A percentile compares a stretch with the other conserved stretches of the same genome.
Evolutionary conservation across 495 filamentous ascomycete species (phyloP).

Genomic region (Apiosordaria backusii): DNA sequence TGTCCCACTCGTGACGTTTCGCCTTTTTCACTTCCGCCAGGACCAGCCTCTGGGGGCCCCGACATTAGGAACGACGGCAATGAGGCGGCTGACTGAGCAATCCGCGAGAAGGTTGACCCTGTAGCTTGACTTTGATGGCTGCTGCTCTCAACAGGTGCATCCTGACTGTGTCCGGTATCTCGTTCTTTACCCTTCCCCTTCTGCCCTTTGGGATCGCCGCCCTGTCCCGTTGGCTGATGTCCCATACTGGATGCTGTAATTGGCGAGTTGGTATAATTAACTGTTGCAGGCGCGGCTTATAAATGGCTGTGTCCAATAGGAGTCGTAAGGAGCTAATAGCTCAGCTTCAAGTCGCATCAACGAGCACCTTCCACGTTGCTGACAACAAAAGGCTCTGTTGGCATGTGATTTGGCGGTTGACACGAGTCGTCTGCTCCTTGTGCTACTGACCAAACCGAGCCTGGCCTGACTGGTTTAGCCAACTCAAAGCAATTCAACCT

Average conservation of each 20-base stretch:
- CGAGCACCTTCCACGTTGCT: conserved; percentile 17
- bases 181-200: conserved; percentile 26
- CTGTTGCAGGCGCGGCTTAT: background rate
- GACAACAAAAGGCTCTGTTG: conserved; percentile 1
- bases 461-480: background rate
- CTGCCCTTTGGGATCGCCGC: background rate
- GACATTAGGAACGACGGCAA: conserved; percentile 26
- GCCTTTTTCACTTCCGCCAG: conserved; percentile 25
- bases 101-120: conserved; percentile 18
- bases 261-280: too few relatives aligned
- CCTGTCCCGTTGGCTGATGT: background rate
- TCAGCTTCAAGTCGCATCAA: conserved; percentile 2
- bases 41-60: conserved; percentile 9
- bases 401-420: conserved; percentile 14
- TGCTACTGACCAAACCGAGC: background rate
- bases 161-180: background rate
- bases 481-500: background rate
- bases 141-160: background rate
- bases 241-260: background rate
- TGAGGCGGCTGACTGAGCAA: conserved; percentile 27
- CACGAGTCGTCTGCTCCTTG: background rate
- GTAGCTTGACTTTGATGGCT: background rate
- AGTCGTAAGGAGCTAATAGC: background rate
- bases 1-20: conserved; percentile 17
- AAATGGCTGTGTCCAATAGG: background rate